Evolutionary conservation across 2,329 filamentous ascomycete species (phyloP).

Genomic region (Cylindrodendrum hubeiense): DNA sequence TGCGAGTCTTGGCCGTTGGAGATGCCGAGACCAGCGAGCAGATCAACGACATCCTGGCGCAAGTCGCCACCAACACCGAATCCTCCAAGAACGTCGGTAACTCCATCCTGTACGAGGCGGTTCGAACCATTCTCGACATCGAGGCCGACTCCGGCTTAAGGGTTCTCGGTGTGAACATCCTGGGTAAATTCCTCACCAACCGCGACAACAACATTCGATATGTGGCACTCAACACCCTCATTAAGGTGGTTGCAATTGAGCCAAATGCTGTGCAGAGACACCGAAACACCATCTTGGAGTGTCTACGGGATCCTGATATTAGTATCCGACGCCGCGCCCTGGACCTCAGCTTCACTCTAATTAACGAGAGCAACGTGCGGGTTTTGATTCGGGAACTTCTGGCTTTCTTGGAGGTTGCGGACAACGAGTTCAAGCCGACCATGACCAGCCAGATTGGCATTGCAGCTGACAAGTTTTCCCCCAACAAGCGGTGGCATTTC

Average conservation of each 20-base stretch:
- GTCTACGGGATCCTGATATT: conserved; percentile 95
- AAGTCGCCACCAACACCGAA: conserved; percentile 98
- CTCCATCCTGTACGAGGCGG: conserved; percentile 96
- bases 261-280: conserved; percentile 98
- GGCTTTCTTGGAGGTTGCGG: conserved; percentile 95
- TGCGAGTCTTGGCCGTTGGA: conserved; percentile 88
- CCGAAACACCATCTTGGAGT: conserved; percentile 97
- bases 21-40: conserved; percentile 92
- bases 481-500: conserved; percentile 98
- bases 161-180: conserved; percentile 96
- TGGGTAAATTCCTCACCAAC: conserved; percentile 98
- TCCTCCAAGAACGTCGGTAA: conserved; percentile 99
- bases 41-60: conserved; percentile 98
- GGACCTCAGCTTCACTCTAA: conserved; percentile 96
- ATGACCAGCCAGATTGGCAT: conserved; percentile 99
- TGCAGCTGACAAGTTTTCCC: conserved; percentile 94
- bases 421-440: conserved; percentile 98
- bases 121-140: conserved; percentile 96
- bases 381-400: conserved; percentile 93
- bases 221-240: conserved; percentile 95
- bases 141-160: conserved; percentile 96
- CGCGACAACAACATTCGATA: conserved; percentile 99
- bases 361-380: conserved; percentile 96
- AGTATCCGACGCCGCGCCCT: conserved; percentile 96
- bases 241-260: conserved; percentile 98